phyloP scores from a whole-genome alignment of 2,329 filamentous ascomycete genomes.

The Nemania abortiva region DNA sequence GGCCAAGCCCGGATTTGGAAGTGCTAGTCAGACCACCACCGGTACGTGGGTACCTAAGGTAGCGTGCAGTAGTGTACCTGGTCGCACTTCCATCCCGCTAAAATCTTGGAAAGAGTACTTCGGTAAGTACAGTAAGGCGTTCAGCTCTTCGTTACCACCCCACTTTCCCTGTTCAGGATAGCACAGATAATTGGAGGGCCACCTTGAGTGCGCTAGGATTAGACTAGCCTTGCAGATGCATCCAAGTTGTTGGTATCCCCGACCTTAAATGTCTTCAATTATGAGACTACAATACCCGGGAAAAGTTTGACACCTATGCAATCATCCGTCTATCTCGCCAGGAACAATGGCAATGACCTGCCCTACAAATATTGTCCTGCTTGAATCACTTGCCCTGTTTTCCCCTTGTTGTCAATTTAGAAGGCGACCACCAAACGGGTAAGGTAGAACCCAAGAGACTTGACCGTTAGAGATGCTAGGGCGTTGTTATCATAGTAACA shows the following conservation, averaged over 20 bases:
- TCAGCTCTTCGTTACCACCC: conserved; percentile 3
- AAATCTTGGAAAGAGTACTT: too few relatives aligned
- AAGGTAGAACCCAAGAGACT: not conserved
- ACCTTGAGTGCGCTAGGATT: not conserved
- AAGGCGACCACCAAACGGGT: not conserved
- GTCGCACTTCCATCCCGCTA: too few relatives aligned
- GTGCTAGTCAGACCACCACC: conserved; percentile 6
- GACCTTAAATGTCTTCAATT: not conserved
- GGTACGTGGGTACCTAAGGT: too few relatives aligned
- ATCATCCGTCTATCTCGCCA: not conserved
- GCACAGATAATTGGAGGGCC: not conserved
- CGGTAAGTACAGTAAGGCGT: not conserved
- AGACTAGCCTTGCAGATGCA: conserved; percentile 2
- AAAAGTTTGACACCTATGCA: not conserved
- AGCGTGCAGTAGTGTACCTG: too few relatives aligned
- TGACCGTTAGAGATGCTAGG: not conserved
- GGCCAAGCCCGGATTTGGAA: conserved; percentile 26
- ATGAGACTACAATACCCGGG: too few relatives aligned
- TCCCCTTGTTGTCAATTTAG: not conserved
- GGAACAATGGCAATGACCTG: not conserved
- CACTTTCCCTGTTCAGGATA: conserved; percentile 11
- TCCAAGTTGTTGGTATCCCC: not conserved
- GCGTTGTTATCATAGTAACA: not conserved
- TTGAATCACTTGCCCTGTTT: not conserved
- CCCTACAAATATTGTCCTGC: too few relatives aligned